These are phyloP conservation scores for Fusarium drepaniforme DNA, from an alignment of 2,329 filamentous ascomycete species.

Conservation along the genomic window DNA sequence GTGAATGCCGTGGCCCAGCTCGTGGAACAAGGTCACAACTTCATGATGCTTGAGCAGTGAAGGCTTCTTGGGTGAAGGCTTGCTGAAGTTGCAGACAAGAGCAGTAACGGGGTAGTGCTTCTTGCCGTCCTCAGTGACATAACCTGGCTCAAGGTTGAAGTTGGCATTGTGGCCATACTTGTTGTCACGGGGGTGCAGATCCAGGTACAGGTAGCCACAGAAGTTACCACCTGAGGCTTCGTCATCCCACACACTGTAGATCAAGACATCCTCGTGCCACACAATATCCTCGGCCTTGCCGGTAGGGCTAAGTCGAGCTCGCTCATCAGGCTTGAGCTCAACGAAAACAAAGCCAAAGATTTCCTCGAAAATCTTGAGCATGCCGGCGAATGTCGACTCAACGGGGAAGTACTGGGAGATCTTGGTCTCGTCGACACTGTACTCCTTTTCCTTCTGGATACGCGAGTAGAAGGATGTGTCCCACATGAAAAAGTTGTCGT, in stretches of 20 bases:
- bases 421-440: conserved; percentile 81
- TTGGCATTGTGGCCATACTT: conserved; percentile 90
- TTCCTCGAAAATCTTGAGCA: conserved; percentile 87
- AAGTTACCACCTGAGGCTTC: conserved; percentile 77
- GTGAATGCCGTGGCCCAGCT: conserved; percentile 79
- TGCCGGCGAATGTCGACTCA: conserved; percentile 77
- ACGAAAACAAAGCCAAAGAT: conserved; percentile 85
- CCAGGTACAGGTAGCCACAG: conserved; percentile 85
- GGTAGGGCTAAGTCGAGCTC: conserved; percentile 73
- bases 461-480: conserved; percentile 85
- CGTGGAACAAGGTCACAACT: conserved; percentile 86
- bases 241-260: conserved; percentile 88
- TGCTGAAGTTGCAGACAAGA: conserved; percentile 88
- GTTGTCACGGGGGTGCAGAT: conserved; percentile 82
- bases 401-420: conserved; percentile 90
- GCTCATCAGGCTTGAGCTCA: conserved; percentile 75
- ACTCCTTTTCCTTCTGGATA: conserved; percentile 84
- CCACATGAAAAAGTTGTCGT: conserved; percentile 85
- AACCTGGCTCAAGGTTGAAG: conserved; percentile 84
- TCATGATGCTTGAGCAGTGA: conserved; percentile 86
- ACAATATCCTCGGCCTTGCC: conserved; percentile 78
- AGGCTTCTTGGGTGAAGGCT: conserved; percentile 81
- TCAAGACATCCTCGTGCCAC: conserved; percentile 86
- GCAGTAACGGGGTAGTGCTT: conserved; percentile 83
- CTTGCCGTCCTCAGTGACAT: conserved; percentile 73